Evolutionary conservation across 2,329 filamentous ascomycete species (phyloP).

Genomic region (Fusarium redolens): DNA sequence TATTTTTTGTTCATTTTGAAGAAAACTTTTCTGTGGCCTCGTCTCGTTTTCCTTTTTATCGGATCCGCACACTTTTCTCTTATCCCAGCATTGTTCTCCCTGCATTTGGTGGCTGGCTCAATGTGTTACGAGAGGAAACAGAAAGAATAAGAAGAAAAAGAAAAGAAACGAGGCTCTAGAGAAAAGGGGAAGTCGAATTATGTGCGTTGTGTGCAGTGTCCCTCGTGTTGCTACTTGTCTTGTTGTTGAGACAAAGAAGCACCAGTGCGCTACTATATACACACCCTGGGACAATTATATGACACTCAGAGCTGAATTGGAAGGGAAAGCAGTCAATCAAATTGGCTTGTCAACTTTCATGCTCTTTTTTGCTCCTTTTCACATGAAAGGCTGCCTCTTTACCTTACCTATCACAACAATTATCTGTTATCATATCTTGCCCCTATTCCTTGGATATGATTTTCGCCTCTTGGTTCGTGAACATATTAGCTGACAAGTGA

Average conservation of each 20-base stretch:
- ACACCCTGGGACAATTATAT: conserved; percentile 24
- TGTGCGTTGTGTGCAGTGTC: conserved; percentile 35
- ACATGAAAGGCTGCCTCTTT: conserved; percentile 35
- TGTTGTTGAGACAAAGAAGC: conserved; percentile 35
- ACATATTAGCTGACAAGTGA: conserved; percentile 24
- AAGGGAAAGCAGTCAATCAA: conserved; percentile 33
- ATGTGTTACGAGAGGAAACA: conserved; percentile 26
- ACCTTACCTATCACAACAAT: conserved; percentile 21
- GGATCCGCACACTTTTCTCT: conserved; percentile 18
- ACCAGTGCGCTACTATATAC: conserved; percentile 29
- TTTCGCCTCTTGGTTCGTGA: conserved; percentile 24
- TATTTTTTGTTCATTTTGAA: conserved; percentile 10
- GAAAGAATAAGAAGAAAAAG: conserved; percentile 30
- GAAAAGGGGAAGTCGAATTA: conserved; percentile 33
- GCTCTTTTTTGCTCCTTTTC: conserved; percentile 37
- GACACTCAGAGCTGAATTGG: conserved; percentile 37
- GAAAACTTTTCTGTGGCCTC: conserved; percentile 29
- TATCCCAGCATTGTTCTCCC: conserved; percentile 28
- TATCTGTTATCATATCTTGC: conserved; percentile 12
- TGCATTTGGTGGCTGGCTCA: conserved; percentile 32
- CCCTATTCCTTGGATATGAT: conserved; percentile 18
- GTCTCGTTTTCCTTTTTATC: conserved; percentile 22
- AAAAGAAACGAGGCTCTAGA: conserved; percentile 24
- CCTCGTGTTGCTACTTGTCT: conserved; percentile 35
- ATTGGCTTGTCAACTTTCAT: conserved; percentile 24